phyloP scores from a whole-genome alignment of 1,284 basidiomycete genomes.

The Sanguinoderma infundibulare region DNA sequence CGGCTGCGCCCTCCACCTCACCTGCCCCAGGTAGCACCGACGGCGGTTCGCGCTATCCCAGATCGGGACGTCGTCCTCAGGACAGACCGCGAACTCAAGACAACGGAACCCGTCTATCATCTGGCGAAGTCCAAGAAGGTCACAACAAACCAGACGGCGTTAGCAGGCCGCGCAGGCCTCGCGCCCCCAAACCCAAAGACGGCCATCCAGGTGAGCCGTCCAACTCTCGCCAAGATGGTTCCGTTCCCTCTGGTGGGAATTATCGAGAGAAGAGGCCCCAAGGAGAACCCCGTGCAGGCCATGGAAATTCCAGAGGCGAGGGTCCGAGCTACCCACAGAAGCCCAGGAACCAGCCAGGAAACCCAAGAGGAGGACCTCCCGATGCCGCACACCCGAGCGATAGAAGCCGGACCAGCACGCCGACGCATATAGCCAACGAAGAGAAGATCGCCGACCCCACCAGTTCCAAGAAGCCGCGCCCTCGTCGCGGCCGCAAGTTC shows the following conservation, averaged over 20 bases:
- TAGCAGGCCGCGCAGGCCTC: slow-evolving; percentile 24
- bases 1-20: not conserved
- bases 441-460: not conserved
- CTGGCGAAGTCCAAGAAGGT: not conserved
- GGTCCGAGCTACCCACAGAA: slow-evolving; percentile 2
- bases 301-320: not conserved
- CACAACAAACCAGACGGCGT: slow-evolving; percentile 13
- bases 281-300: not conserved
- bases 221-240: slow-evolving; percentile 1
- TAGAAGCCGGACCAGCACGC: not conserved
- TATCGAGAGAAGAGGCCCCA: not conserved
- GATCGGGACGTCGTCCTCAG: slow-evolving; percentile 8
- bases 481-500: slow-evolving; percentile 20
- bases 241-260: not conserved
- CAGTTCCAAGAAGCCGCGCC: slow-evolving; percentile 4
- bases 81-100: slow-evolving; percentile 9
- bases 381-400: not conserved
- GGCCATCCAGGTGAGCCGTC: slow-evolving; percentile 21
- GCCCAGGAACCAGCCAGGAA: not conserved
- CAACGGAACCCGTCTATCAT: not conserved
- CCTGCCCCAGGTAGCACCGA: not conserved
- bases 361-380: not conserved
- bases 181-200: slow-evolving; percentile 10
- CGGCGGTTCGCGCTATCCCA: slow-evolving; percentile 4
- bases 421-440: not conserved